Percentiles rank a stretch among this genome's conserved stretches.
phyloP scores from a whole-genome alignment of 306 rosid species.

The Cicer cuneatum region DNA sequence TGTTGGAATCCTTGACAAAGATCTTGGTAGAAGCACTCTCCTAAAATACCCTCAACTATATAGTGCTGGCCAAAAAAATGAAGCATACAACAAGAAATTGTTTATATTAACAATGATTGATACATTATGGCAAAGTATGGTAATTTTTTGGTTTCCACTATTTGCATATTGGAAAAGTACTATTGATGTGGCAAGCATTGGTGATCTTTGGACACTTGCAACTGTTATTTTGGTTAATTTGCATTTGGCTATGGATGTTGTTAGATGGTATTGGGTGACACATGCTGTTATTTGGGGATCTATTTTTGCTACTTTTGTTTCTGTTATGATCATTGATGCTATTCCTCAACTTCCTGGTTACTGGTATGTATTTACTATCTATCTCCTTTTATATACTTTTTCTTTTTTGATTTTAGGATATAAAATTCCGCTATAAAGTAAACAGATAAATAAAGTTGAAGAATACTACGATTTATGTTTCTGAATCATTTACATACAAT shows the following conservation, averaged over 20 bases:
- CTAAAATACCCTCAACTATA: slow-evolving; percentile 81
- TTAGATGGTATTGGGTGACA: slow-evolving; percentile 80
- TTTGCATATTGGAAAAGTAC: slow-evolving; percentile 78
- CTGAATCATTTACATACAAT: no score
- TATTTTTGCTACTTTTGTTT: slow-evolving; percentile 73
- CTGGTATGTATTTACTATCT: slow-evolving; percentile 63
- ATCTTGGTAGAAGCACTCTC: slow-evolving; percentile 81
- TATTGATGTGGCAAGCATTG: slow-evolving; percentile 76
- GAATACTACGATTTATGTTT: no score
- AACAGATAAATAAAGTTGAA: background rate
- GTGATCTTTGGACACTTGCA: slow-evolving; percentile 95
- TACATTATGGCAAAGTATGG: slow-evolving; percentile 91
- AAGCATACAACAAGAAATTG: slow-evolving; percentile 75
- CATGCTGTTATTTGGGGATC: slow-evolving; percentile 94
- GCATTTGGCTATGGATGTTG: slow-evolving; percentile 91
- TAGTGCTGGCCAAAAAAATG: slow-evolving; percentile 88
- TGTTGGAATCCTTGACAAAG: slow-evolving; percentile 95
- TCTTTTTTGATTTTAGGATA: background rate
- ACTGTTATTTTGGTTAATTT: slow-evolving; percentile 83
- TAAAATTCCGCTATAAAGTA: background rate
- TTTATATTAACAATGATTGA: slow-evolving; percentile 77
- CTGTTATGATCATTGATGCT: slow-evolving; percentile 77
- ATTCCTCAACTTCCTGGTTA: slow-evolving; percentile 67
- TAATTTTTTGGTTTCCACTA: slow-evolving; percentile 76
- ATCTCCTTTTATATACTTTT: background rate